phyloP scores from a whole-genome alignment of 495 filamentous ascomycete genomes.

The Talaromyces wortmannii region DNA sequence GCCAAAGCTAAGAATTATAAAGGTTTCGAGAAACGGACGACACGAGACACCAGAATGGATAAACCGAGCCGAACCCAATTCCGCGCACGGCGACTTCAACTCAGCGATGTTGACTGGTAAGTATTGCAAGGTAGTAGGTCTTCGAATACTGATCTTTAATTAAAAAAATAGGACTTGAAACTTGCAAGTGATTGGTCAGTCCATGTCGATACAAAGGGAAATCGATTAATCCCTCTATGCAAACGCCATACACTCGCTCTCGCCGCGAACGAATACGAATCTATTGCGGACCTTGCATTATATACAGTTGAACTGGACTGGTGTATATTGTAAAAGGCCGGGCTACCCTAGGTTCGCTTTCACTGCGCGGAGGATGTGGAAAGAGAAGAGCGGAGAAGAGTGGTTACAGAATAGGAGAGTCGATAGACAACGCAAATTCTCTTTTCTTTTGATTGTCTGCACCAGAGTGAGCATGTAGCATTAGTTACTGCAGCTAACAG shows the following conservation, averaged over 20 bases:
- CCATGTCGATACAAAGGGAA: not conserved
- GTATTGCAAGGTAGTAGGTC: not conserved
- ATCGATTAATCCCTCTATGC: not conserved
- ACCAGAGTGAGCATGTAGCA: no score
- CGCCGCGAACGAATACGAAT: not conserved
- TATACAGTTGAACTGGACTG: no score
- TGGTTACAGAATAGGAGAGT: no score
- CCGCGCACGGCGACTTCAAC: constrained; percentile 82
- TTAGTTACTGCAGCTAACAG: no score
- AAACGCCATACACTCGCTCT: not conserved
- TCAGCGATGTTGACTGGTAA: constrained; percentile 98
- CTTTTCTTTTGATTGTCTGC: no score
- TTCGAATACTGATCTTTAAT: not conserved
- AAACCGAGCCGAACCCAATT: constrained; percentile 72
- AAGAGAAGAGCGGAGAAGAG: no score
- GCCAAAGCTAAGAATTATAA: constrained; percentile 4
- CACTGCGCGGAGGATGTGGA: no score
- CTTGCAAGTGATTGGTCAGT: not conserved
- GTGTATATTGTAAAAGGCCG: no score
- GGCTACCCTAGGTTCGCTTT: no score
- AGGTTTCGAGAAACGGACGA: constrained; percentile 30
- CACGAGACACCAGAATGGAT: constrained; percentile 43
- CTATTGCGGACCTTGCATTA: no score
- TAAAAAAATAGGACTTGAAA: constrained; percentile 2
- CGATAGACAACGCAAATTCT: no score